Percentiles rank a stretch among this genome's conserved stretches.
These are phyloP conservation scores for Kurtzmaniella cleridarum DNA, from an alignment of 805 yeast species.

Conservation along the genomic window DNA sequence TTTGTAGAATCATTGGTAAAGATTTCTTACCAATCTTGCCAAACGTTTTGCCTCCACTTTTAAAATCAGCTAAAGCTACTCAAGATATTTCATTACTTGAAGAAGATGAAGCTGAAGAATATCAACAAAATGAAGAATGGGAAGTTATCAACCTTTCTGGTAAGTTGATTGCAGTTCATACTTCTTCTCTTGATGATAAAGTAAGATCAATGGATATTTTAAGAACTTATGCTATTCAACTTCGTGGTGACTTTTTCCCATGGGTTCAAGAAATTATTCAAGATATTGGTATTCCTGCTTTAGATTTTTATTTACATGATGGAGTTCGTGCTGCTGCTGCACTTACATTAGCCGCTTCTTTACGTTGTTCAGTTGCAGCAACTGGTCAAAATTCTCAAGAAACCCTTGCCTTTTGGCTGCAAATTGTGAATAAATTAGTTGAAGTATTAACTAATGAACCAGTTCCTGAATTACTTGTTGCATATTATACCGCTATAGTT, in stretches of 20 bases:
- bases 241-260: conserved; percentile 77
- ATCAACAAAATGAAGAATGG: conserved; percentile 86
- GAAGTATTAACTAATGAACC: conserved; percentile 72
- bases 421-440: conserved; percentile 61
- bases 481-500: conserved; percentile 67
- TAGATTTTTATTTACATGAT: conserved; percentile 88
- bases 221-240: conserved; percentile 75
- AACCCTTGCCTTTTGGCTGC: conserved; percentile 65
- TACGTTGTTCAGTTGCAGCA: conserved; percentile 56
- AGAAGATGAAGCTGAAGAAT: conserved; percentile 80
- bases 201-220: conserved; percentile 86
- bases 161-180: conserved; percentile 89
- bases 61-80: conserved; percentile 79
- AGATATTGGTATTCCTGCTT: conserved; percentile 80
- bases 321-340: conserved; percentile 94
- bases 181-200: conserved; percentile 91
- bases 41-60: conserved; percentile 82
- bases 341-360: conserved; percentile 69
- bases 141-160: conserved; percentile 90
- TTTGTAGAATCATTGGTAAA: conserved; percentile 78
- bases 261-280: conserved; percentile 74
- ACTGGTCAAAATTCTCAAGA: conserved; percentile 54
- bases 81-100: conserved; percentile 88
- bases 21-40: conserved; percentile 83
- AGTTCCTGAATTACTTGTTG: conserved; percentile 72